Evolutionary conservation across 1,284 basidiomycete genomes (phyloP), one percentile per base, ranked within the genome.

Genomic region (Marasmius oreades): DNA sequence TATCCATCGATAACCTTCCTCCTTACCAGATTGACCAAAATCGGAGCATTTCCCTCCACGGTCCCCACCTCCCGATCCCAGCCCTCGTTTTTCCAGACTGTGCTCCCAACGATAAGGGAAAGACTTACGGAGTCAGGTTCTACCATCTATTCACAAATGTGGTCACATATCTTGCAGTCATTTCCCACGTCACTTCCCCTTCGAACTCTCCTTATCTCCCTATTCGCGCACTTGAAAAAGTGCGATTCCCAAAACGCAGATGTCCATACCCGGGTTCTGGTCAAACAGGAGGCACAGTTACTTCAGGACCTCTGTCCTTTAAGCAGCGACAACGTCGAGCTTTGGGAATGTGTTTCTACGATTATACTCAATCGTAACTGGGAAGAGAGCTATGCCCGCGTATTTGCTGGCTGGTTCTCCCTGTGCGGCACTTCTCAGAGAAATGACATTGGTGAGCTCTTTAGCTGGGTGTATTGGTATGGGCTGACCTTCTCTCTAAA

Each of bases 351-450:
- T 46, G 65, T 80, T 22, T 71, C 73, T 0, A 77, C 79, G 3
- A 73, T 85, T 2, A 71, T 85, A 2, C 62, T 85, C 2, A 72
- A 73, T 10, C 77, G 81, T 37, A 76, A 78, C 16, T 91, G 88
- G 86, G 69, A 68, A 55, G 77, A 83, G 62, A 74, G 73, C 5
- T 71, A 83, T 63, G 81, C 84, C 16, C 75, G 88, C 37, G 73
- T 86, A 18, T 82, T 89, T 59, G 76, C 82, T 1, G 85, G 85
- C 62, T 92, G 88, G 88, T 64, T 78, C 28, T 80, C 80, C 36
- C 74, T 79, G 57, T 26, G 54, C 56, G 39, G 28, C 1, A 23
- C 57, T 57, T 28, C 5, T 28, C 36, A 16, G 20, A 22, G 24
- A 10, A 28, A 31, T 26, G 47, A 23, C 45, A 24, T 8, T 16